These are phyloP conservation scores for Amphicarpaea edgeworthii DNA, from an alignment of 306 rosid genomes.

Conservation along the genomic window DNA sequence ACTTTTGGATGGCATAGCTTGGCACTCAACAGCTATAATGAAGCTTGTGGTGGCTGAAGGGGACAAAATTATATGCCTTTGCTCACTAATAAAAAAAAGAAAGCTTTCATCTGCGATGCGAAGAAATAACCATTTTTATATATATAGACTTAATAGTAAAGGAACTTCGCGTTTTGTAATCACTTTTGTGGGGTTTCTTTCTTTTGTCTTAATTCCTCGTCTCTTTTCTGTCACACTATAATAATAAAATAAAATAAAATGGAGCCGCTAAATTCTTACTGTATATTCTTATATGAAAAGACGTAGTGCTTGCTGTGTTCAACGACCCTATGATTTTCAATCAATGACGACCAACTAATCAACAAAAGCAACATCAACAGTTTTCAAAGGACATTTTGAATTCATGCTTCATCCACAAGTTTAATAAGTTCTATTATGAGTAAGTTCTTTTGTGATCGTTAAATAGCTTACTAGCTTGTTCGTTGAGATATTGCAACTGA, in stretches of 20 bases:
- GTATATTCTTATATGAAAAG: neutral
- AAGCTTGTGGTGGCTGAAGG: constrained; percentile 41
- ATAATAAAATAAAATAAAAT: no score
- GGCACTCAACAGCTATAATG: constrained; percentile 36
- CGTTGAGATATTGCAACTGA: neutral
- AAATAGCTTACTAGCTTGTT: constrained; percentile 12
- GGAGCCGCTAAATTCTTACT: neutral
- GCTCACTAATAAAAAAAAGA: constrained; percentile 1
- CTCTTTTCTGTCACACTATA: no score
- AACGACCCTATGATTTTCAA: constrained; percentile 36
- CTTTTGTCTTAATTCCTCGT: neutral
- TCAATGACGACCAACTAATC: constrained; percentile 24
- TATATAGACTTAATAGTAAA: neutral
- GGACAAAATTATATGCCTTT: constrained; percentile 41
- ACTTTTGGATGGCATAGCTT: constrained; percentile 3
- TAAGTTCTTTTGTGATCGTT: neutral
- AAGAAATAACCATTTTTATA: neutral
- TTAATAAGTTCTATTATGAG: neutral
- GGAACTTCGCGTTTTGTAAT: constrained; percentile 19
- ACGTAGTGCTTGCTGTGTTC: neutral
- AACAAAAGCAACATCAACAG: constrained; percentile 9
- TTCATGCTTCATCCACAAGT: neutral
- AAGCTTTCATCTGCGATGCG: neutral
- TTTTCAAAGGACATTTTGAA: neutral
- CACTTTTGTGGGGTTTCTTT: neutral